These are phyloP conservation scores for Kwoniella shivajii DNA, from an alignment of 1,284 basidiomycete species.

Conservation along the genomic window DNA sequence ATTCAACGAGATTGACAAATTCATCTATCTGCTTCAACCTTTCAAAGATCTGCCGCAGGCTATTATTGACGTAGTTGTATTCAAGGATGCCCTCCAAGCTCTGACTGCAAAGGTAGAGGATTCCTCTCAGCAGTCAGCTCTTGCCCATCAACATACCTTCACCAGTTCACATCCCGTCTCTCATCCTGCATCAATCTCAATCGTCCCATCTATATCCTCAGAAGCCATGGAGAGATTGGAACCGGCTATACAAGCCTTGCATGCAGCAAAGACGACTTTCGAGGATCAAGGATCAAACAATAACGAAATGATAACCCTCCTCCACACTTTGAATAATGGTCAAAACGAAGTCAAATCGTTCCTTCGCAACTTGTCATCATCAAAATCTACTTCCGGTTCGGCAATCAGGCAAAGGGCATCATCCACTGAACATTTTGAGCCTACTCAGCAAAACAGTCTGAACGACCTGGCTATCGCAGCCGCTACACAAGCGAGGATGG, in stretches of 20 bases:
- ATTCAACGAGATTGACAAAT: slow-evolving; percentile 21
- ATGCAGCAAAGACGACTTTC: background rate
- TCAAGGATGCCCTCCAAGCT: slow-evolving; percentile 2
- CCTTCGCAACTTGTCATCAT: no score
- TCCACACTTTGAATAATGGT: no score
- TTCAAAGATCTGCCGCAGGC: slow-evolving; percentile 17
- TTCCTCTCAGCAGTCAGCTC: background rate
- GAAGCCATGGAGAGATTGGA: background rate
- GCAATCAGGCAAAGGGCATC: no score
- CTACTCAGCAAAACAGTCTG: background rate
- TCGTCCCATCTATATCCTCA: background rate
- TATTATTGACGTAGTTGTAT: slow-evolving; percentile 13
- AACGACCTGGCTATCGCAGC: background rate
- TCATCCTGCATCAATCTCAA: background rate
- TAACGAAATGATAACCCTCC: no score
- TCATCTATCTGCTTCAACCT: slow-evolving; percentile 9
- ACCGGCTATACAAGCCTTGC: background rate
- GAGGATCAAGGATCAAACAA: background rate
- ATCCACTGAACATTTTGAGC: background rate
- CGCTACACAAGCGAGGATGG: background rate
- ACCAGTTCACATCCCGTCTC: background rate
- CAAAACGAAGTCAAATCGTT: no score
- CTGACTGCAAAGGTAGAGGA: background rate
- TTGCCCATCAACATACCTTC: background rate
- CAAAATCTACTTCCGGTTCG: no score